Base-by-base conservation (phyloP, 2,329 filamentous ascomycete genomes). In the Sclerotinia spermophila region DNA sequence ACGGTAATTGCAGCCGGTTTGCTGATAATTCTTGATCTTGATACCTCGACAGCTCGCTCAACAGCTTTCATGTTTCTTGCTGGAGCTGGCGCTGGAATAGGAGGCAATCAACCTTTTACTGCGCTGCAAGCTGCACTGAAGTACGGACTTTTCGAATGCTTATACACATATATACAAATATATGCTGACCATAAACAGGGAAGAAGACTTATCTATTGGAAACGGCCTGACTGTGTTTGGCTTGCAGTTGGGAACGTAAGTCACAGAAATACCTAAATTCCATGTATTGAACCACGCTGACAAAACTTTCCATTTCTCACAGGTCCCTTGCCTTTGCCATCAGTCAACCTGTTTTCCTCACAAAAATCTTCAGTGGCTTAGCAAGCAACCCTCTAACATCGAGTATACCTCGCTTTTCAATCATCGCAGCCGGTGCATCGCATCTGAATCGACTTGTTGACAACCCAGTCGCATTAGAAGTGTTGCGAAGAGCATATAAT, bases 41-140 rank as follows among this genome's bases (percentile, higher is more conserved):
- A 65, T 65, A 65, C 61, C n/a, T 45, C 61, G n/a, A 65, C 61
- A 15, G 61, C 61, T 45, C 30, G n/a, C 30, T 65, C 40, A n/a
- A 51, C 61, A n/a, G 30, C 40, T 35, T 45, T 65, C 44, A 44
- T 65, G n/a, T 45, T 65, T 35, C 40, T 65, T 45, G 40, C 40
- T 17, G 61, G 61, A 51, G 38, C 30, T 17, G 61, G 61, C 5
- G 40, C 40, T 8, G 61, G 61, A 53, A 51, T 38, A 35, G 61
- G 61, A 19, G 40, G n/a, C 30, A 44, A 65, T 17, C 40, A 30
- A 13, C 42, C 61, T 45, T 65, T 65, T 17, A 65, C 44, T 65
- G 61, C 61, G 19, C n/a, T 65, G 3, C 44, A 51, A 51, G 61
- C 44, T 30, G 61, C 30, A 11, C 38, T 65, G 30, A 35, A 48